phyloP scores from a whole-genome alignment of 2,329 filamentous ascomycete species.

The Fusarium caatingaense region DNA sequence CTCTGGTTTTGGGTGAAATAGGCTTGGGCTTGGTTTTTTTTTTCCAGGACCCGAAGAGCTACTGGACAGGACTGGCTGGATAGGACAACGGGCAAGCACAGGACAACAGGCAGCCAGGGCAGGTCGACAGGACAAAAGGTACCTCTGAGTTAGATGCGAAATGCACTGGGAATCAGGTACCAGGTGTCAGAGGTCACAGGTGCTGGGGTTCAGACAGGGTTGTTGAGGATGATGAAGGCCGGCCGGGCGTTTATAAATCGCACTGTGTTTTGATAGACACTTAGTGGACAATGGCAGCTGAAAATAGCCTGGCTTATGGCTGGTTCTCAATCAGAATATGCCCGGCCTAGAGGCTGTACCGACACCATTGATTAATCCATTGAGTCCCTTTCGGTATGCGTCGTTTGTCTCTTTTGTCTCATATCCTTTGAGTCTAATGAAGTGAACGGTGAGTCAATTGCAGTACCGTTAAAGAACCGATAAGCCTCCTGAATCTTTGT shows the following conservation, averaged over 20 bases:
- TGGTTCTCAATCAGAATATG: conserved; percentile 10
- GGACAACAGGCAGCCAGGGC: conserved; percentile 24
- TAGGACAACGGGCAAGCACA: conserved; percentile 34
- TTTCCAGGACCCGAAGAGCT: conserved; percentile 31
- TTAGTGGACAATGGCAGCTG: conserved; percentile 25
- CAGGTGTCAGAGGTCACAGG: conserved; percentile 23
- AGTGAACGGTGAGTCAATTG: neutral
- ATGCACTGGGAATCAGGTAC: conserved; percentile 29
- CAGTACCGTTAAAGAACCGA: neutral
- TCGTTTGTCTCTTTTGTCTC: neutral
- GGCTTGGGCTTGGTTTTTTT: conserved; percentile 43
- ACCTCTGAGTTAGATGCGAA: conserved; percentile 13
- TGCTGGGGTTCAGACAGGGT: conserved; percentile 41
- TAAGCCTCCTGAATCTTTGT: conserved; percentile 21
- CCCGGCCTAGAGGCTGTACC: neutral
- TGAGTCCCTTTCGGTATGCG: neutral
- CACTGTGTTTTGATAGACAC: conserved; percentile 41
- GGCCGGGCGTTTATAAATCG: conserved; percentile 7
- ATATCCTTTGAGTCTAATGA: conserved; percentile 1
- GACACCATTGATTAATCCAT: conserved; percentile 11
- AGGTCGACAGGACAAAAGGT: conserved; percentile 32
- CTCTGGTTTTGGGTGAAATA: conserved; percentile 43
- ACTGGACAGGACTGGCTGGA: conserved; percentile 33
- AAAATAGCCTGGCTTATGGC: conserved; percentile 5
- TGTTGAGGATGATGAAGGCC: conserved; percentile 24